Base-by-base conservation (phyloP, 352 stramenopile genomes). In the Phytophthora boehmeriae region DNA sequence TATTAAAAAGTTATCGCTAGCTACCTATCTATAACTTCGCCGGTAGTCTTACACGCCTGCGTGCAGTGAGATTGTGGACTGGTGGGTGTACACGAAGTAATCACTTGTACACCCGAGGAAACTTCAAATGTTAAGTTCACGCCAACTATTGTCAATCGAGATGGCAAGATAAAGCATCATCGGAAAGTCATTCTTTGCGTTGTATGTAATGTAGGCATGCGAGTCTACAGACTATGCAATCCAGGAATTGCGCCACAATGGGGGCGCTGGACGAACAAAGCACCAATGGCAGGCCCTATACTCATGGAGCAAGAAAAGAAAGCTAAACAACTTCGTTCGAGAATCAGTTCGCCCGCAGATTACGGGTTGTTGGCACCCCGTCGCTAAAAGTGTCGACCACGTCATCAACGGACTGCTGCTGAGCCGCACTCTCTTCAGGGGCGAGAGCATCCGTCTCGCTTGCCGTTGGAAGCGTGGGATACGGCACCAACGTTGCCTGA, bases 71-170 rank as follows among this genome's bases (percentile, higher is more conserved):
- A n/a, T n/a, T n/a, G n/a, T n/a, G n/a, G n/a, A n/a, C n/a, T n/a
- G n/a, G n/a, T n/a, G n/a, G n/a, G n/a, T n/a, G n/a, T n/a, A n/a
- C n/a, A n/a, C n/a, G n/a, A n/a, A n/a, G n/a, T n/a, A n/a, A n/a
- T n/a, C n/a, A n/a, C n/a, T n/a, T n/a, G n/a, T n/a, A n/a, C n/a
- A n/a, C n/a, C n/a, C n/a, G n/a, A n/a, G n/a, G n/a, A n/a, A n/a
- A n/a, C n/a, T n/a, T n/a, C n/a, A n/a, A n/a, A n/a, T n/a, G n/a
- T n/a, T n/a, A n/a, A n/a, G n/a, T n/a, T n/a, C n/a, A n/a, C n/a
- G n/a, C n/a, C n/a, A n/a, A n/a, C n/a, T n/a, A n/a, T n/a, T n/a
- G 61, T 2, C 71, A 80, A 27, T 71, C 98, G 22, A 19, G 13
- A 10, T 3, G 3, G 6, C 27, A 17, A 25, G 6, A 25, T 22